Conservation (phyloP, 2,329 filamentous ascomycete species). For the Exophiala alcalophila region DNA sequence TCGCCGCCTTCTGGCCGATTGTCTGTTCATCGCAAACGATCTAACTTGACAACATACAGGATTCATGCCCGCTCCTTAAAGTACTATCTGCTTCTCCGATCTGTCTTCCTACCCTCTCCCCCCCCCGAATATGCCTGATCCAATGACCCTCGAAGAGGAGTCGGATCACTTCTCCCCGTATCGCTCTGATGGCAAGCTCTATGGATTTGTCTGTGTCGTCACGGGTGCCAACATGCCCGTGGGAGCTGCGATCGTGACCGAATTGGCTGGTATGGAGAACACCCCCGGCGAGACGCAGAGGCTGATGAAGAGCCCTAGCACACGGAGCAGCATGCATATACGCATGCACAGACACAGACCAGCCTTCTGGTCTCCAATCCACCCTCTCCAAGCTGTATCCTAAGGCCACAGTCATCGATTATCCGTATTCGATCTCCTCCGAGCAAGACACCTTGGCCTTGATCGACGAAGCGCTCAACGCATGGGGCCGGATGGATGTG, state of each 20-base stretch:
- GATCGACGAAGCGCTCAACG: conserved; percentile 62
- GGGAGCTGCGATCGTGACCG: conserved; percentile 58
- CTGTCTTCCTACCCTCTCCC: background rate
- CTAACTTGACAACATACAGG: background rate
- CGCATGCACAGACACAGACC: conserved; percentile 28
- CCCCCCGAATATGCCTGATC: conserved; percentile 16
- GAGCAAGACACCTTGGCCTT: conserved; percentile 60
- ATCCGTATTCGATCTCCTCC: conserved; percentile 57
- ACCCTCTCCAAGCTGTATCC: conserved; percentile 45
- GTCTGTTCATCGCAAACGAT: background rate
- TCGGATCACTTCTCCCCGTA: conserved; percentile 57
- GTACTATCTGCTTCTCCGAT: background rate
- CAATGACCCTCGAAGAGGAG: conserved; percentile 31
- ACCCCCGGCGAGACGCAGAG: background rate
- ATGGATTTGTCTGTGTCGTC: conserved; percentile 64
- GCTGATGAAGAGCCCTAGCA: conserved; percentile 38
- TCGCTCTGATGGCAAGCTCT: conserved; percentile 57
- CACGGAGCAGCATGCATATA: conserved; percentile 65
- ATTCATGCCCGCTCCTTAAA: no score
- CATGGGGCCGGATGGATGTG: conserved; percentile 59
- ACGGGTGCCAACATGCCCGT: conserved; percentile 61
- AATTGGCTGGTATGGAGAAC: conserved; percentile 50
- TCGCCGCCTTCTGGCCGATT: background rate
- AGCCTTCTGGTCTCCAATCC: conserved; percentile 22
- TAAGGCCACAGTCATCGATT: conserved; percentile 60